Conservation (phyloP, 371 early-diverging fungal species). For the Batrachochytrium dendrobatidis region DNA sequence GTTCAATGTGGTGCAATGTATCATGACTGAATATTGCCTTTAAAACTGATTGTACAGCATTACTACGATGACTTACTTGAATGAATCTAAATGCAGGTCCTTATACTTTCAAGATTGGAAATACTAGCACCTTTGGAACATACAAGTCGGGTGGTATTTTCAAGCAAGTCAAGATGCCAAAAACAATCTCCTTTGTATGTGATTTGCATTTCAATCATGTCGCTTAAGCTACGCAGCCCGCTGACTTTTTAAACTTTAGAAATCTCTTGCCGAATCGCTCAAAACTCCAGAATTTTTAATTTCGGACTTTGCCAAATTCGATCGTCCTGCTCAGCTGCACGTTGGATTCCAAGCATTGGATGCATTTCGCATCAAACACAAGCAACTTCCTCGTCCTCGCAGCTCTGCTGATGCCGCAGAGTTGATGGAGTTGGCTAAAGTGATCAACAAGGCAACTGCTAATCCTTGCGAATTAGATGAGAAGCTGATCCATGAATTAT, state of each 20-base stretch:
- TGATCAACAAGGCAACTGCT: constrained; percentile 42
- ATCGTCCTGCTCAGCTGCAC: constrained; percentile 86
- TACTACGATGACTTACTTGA: too few relatives aligned
- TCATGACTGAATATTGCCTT: too few relatives aligned
- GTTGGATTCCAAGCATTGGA: constrained; percentile 90
- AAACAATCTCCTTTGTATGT: constrained; percentile 70
- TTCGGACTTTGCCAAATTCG: constrained; percentile 96
- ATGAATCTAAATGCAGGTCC: too few relatives aligned
- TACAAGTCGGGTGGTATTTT: constrained; percentile 83
- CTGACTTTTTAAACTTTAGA: neutral
- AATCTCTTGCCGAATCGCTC: constrained; percentile 66
- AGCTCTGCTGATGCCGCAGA: constrained; percentile 55
- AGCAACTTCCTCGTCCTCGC: constrained; percentile 60
- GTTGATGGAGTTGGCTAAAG: constrained; percentile 43
- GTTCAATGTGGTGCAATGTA: too few relatives aligned
- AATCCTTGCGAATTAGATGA: constrained; percentile 70
- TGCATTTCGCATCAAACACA: constrained; percentile 51
- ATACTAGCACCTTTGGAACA: constrained; percentile 63
- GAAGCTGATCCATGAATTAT: constrained; percentile 76
- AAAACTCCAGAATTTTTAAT: constrained; percentile 75
- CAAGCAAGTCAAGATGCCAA: constrained; percentile 90
- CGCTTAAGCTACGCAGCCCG: neutral
- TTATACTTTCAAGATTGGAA: constrained; percentile 93
- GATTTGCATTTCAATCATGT: neutral
- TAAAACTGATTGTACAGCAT: too few relatives aligned